Evolutionary conservation across 331 rosid species (phyloP).

Genomic region (Quercus lobata): DNA sequence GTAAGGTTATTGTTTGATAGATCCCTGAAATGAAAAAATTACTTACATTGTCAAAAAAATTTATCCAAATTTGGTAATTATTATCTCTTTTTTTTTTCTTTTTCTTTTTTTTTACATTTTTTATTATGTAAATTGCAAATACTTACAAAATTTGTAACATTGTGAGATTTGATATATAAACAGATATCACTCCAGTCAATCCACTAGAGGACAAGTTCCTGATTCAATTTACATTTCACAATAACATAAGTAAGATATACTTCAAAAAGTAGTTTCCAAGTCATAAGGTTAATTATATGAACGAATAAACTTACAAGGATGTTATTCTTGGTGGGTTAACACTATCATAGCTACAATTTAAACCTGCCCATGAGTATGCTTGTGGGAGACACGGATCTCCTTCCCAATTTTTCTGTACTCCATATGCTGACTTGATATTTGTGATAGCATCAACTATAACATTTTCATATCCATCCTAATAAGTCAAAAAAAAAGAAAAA

Average conservation of each 20-base stretch:
- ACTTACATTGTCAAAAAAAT: too few relatives aligned
- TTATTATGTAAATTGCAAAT: not conserved
- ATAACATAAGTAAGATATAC: not conserved
- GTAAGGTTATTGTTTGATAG: conserved; percentile 42
- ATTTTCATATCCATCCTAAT: not conserved
- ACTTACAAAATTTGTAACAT: conserved; percentile 46
- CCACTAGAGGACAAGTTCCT: conserved; percentile 43
- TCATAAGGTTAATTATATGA: too few relatives aligned
- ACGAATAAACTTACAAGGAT: conserved; percentile 22
- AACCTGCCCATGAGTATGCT: conserved; percentile 31
- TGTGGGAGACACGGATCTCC: conserved; percentile 50
- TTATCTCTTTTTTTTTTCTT: too few relatives aligned
- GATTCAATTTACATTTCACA: not conserved
- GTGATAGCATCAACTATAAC: conserved; percentile 32
- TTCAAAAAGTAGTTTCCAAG: not conserved
- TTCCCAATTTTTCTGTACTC: conserved; percentile 33
- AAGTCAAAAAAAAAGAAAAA: not conserved
- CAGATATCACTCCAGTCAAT: conserved; percentile 27
- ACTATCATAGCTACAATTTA: conserved; percentile 28
- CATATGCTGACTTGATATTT: conserved; percentile 28
- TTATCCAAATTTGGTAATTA: too few relatives aligned
- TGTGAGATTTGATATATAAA: conserved; percentile 23
- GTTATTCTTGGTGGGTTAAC: conserved; percentile 24
- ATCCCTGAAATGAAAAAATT: conserved; percentile 29
- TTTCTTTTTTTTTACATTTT: too few relatives aligned